Percentiles rank a stretch among this genome's conserved stretches.
These are phyloP conservation scores for Apiotrichum sp. DNA, from an alignment of 1,284 basidiomycete species.

Conservation along the genomic window DNA sequence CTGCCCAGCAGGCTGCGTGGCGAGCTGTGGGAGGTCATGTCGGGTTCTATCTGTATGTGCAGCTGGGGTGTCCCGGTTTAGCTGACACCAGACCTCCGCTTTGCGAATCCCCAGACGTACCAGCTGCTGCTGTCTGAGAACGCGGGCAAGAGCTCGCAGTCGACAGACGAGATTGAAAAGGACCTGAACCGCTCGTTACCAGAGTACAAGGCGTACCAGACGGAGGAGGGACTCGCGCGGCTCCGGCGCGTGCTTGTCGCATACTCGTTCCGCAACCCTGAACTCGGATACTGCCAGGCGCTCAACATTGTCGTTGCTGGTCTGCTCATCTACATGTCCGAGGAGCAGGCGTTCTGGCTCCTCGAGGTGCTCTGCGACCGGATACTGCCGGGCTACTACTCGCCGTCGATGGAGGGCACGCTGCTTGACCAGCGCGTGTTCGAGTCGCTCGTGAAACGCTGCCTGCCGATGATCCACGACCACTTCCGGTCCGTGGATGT, in stretches of 20 bases:
- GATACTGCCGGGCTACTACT: constrained; percentile 94
- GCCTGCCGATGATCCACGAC: constrained; percentile 86
- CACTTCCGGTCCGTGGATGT: constrained; percentile 90
- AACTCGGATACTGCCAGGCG: constrained; percentile 69
- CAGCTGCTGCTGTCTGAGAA: constrained; percentile 72
- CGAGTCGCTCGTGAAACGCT: constrained; percentile 87
- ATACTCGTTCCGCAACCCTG: constrained; percentile 95
- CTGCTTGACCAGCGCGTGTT: constrained; percentile 97
- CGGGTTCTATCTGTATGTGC: constrained; percentile 69
- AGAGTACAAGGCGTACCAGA: constrained; percentile 91
- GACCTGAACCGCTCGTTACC: constrained; percentile 91
- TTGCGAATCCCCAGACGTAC: constrained; percentile 80
- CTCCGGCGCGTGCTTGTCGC: constrained; percentile 88
- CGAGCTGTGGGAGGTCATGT: constrained; percentile 97
- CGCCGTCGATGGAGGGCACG: constrained; percentile 98
- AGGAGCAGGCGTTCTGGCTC: constrained; percentile 98
- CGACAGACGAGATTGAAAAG: constrained; percentile 99
- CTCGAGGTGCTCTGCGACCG: constrained; percentile 92
- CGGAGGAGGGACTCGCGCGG: constrained; percentile 73
- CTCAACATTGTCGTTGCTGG: constrained; percentile 71
- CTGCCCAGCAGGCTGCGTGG: constrained; percentile 90
- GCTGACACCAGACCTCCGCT: constrained; percentile 59
- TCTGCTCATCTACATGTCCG: constrained; percentile 81
- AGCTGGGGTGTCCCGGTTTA: no score
- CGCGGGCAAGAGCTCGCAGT: constrained; percentile 71